Conservation (phyloP, 495 filamentous ascomycete genomes). For the Clohesyomyces aquaticus region DNA sequence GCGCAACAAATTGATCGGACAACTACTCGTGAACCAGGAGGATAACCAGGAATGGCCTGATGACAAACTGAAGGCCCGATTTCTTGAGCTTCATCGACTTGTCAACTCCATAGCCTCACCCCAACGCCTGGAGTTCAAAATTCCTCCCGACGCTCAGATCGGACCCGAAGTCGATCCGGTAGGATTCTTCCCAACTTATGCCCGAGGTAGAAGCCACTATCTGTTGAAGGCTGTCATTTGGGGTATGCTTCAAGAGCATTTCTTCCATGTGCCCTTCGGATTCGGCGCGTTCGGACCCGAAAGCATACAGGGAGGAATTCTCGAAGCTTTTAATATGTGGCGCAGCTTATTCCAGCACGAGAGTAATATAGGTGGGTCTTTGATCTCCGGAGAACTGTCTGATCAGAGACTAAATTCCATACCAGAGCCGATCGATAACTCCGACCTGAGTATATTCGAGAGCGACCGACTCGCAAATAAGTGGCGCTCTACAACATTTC, state of each 20-base stretch:
- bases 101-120: conserved; percentile 36
- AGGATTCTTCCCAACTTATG: conserved; percentile 28
- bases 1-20: conserved; percentile 34
- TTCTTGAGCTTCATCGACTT: conserved; percentile 37
- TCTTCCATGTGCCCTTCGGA: conserved; percentile 45
- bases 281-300: conserved; percentile 43
- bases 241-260: conserved; percentile 40
- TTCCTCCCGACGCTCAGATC: conserved; percentile 7
- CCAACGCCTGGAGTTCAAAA: conserved; percentile 24
- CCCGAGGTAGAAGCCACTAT: conserved; percentile 23
- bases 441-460: conserved; percentile 1
- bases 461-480: not conserved
- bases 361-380: not conserved
- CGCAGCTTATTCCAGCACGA: conserved; percentile 4
- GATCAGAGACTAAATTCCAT: not conserved
- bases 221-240: conserved; percentile 42
- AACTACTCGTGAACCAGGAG: conserved; percentile 45
- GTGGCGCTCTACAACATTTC: conserved; percentile 2
- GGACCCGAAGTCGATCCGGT: not conserved
- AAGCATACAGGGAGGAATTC: conserved; percentile 14
- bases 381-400: not conserved
- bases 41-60: conserved; percentile 44
- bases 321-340: conserved; percentile 26
- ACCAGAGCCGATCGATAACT: not conserved
- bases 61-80: conserved; percentile 42